A percentile compares a stretch with the other conserved stretches of the same genome.
Evolutionary conservation across 139 green algal genomes (phyloP).

Genomic region (Trebouxia sp.): DNA sequence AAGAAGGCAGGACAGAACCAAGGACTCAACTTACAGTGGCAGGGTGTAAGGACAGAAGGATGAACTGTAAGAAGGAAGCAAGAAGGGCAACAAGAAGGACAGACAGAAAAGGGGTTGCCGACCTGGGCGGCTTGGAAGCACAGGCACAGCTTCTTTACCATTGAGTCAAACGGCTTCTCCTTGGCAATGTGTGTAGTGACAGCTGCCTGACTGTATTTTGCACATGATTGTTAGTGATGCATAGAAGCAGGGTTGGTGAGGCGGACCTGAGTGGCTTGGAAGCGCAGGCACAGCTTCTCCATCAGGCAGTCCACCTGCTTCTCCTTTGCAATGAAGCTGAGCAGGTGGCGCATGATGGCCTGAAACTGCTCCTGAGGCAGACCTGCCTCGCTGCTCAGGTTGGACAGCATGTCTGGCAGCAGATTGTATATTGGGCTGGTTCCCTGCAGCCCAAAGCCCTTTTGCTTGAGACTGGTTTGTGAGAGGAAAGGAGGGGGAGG

Average conservation of each 20-base stretch:
- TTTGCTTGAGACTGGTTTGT: not conserved
- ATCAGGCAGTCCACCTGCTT: conserved; percentile 77
- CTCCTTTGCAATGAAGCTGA: conserved; percentile 87
- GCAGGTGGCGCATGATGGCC: conserved; percentile 74
- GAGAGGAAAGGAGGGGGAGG: not conserved
- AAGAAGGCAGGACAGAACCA: no score
- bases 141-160: not conserved
- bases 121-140: not conserved
- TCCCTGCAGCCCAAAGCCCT: conserved; percentile 39
- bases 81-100: no score
- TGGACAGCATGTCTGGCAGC: conserved; percentile 89
- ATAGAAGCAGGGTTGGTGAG: not conserved
- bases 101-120: no score
- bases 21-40: no score
- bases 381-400: conserved; percentile 53
- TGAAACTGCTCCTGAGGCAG: conserved; percentile 60
- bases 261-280: conserved; percentile 43
- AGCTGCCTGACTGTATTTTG: no score
- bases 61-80: no score
- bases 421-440: conserved; percentile 91
- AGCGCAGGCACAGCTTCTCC: conserved; percentile 77
- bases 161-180: no score
- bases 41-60: no score
- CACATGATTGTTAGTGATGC: not conserved
- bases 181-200: not conserved